These are phyloP conservation scores for Pythium dissimile DNA, from an alignment of 352 stramenopile species.

Conservation along the genomic window DNA sequence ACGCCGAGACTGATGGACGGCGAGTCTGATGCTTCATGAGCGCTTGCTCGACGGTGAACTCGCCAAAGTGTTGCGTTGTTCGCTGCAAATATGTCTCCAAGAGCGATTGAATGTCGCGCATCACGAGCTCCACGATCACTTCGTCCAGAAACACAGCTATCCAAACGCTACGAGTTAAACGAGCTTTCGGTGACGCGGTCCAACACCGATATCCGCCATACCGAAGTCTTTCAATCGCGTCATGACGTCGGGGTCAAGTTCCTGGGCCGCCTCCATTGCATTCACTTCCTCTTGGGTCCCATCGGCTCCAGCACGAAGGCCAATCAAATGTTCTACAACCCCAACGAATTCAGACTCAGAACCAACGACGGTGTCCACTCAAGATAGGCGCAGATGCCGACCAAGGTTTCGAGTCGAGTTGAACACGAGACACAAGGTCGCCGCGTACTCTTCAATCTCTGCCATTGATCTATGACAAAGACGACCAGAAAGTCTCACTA, in stretches of 20 bases:
- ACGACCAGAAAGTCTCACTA: no score
- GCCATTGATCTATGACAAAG: conserved; percentile 24
- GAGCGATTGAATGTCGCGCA: conserved; percentile 69
- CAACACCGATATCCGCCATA: conserved; percentile 14
- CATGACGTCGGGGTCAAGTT: conserved; percentile 21
- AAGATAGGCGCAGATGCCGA: conserved; percentile 14
- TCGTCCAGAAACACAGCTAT: conserved; percentile 62
- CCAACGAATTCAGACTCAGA: not conserved
- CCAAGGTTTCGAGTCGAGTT: conserved; percentile 68
- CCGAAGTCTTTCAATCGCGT: conserved; percentile 53
- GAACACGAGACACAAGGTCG: conserved; percentile 68
- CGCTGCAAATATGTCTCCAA: conserved; percentile 61
- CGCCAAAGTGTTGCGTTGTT: conserved; percentile 53
- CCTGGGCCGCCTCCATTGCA: conserved; percentile 18
- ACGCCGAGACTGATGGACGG: conserved; percentile 19
- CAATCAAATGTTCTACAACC: conserved; percentile 49
- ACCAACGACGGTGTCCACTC: not conserved
- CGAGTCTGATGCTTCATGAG: conserved; percentile 34
- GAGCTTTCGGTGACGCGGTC: not conserved
- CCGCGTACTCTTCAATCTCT: conserved; percentile 70
- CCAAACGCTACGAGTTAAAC: not conserved
- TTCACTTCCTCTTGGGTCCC: conserved; percentile 56
- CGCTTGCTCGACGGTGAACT: conserved; percentile 53
- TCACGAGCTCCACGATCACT: conserved; percentile 72
- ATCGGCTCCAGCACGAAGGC: conserved; percentile 46